Evolutionary conservation across 352 stramenopile species (phyloP), one percentile per base, ranked within the genome.

Genomic region (Globisporangium cystogenes): DNA sequence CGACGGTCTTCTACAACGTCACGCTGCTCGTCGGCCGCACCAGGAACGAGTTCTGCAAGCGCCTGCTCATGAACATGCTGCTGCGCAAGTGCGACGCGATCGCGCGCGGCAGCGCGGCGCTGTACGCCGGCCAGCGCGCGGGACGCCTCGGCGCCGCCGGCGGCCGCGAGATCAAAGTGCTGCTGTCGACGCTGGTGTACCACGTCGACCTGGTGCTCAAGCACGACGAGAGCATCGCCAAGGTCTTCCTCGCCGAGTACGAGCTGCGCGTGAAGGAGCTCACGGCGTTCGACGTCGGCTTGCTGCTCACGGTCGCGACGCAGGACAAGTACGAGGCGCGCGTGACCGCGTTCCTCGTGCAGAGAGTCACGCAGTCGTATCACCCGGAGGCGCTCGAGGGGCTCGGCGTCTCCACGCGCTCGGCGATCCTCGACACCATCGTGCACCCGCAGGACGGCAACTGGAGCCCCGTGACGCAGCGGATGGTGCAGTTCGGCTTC

Each of bases 161-260:
- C 37, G 27, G 41, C 37, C 7, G 47, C 47, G 12, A 78, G 31
- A 45, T 78, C 11, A 60, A 62, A 21, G 55, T 53, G 27, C 47
- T 77, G 2, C 66, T 76, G 35, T 79, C 72, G 16, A 86, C 71
- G 7, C 72, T 86, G 39, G 48, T 86, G 15, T 83, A 84, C 51
- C 70, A 86, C 29, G 45, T 82, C 2, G 72, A 82, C 27, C 67
- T 78, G 44, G 62, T 73, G 14, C 50, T 84, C 46, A 62, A 71
- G 24, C 68, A 86, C 41, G 71, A 76, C 41, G 56, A 76, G 6
- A 51, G 27, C 15, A 54, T 86, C 14, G 68, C 61, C 0, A 64
- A 67, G 7, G 42, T 76, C 6, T 66, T 86, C 12, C 23, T 76
- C 40, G 40, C 61, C 0, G 74, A 72, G 36, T 79, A 73, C 41